Evolutionary conservation across 2,329 filamentous ascomycete genomes (phyloP), one percentile per base, ranked within the genome.

Genomic region (Metarhizium anisopliae): DNA sequence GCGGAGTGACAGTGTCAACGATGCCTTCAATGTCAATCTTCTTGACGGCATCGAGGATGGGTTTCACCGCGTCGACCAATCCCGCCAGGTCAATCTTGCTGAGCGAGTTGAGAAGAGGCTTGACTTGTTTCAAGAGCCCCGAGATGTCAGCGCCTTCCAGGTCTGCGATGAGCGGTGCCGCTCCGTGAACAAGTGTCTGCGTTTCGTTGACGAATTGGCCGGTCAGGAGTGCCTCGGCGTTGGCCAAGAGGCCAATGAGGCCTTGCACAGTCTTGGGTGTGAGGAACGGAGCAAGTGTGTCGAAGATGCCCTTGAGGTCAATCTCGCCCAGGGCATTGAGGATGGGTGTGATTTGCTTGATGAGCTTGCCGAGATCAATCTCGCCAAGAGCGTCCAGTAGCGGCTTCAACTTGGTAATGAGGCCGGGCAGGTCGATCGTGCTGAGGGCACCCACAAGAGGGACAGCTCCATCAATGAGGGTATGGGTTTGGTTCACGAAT

Each of bases 141-240:
- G 64, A 63, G 2, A 76, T 59, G 43, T 76, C 71, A n/a, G 75
- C 62, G 16, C 62, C 63, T 47, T 64, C 63, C 1, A 76, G 63
- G 0, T 67, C 64, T 2, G 61, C 62, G 32, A 75, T 60, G 8
- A 76, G 62, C 0, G 72, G 72, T 10, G 68, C 68, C 0, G 71
- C 72, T 2, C 67, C 72, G 6, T 63, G 63, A 18, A 73, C 67
- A 20, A 74, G 67, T 0, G 66, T 70, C 8, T 73, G 69, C 0
- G 71, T 75, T 50, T 73, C 66, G 52, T 74, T 72, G 61, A 75
- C 72, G 50, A 75, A 74, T 13, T 67, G 66, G 50, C 56, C 55
- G 0, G 66, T 73, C 30, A 74, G 65, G 1, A 74, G 63, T n/a
- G 66, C 62, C 55, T 73, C 70, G 0, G 71, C 72, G 47, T 73